Evolutionary conservation across 306 rosid genomes (phyloP).

Genomic region (Carpinus fangiana): DNA sequence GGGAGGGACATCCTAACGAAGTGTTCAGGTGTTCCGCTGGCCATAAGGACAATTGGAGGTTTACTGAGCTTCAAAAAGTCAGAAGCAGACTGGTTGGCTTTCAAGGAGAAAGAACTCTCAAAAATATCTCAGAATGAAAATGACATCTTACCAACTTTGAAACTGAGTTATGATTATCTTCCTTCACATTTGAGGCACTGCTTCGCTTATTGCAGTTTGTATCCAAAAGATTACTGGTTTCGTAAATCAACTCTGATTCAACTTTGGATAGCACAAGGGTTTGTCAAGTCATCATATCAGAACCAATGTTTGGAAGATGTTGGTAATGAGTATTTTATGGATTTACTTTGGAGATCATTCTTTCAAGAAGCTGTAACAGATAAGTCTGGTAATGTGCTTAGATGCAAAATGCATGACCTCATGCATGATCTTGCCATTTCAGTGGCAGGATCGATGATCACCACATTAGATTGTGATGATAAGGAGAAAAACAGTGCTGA

Average conservation of each 20-base stretch:
- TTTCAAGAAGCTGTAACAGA: not conserved
- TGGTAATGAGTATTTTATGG: slow-evolving; percentile 1
- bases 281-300: not conserved
- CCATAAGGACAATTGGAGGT: slow-evolving; percentile 17
- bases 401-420: slow-evolving; percentile 17
- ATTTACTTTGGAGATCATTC: slow-evolving; percentile 8
- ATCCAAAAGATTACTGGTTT: not conserved
- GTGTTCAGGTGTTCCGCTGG: slow-evolving; percentile 21
- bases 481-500: not conserved
- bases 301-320: too few species aligned
- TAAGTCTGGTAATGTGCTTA: accelerated
- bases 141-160: too few species aligned
- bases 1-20: not conserved
- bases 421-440: not conserved
- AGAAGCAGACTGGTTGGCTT: not conserved
- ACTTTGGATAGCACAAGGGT: slow-evolving; percentile 21
- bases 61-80: not conserved
- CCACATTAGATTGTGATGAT: too few species aligned
- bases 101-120: not conserved
- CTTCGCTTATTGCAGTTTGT: too few species aligned
- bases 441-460: not conserved
- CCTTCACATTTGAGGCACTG: too few species aligned
- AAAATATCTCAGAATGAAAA: too few species aligned
- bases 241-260: not conserved
- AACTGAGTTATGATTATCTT: too few species aligned